These are phyloP conservation scores for Chlamydomonas sphaeroides DNA, from an alignment of 139 green algal genomes.

Conservation along the genomic window DNA sequence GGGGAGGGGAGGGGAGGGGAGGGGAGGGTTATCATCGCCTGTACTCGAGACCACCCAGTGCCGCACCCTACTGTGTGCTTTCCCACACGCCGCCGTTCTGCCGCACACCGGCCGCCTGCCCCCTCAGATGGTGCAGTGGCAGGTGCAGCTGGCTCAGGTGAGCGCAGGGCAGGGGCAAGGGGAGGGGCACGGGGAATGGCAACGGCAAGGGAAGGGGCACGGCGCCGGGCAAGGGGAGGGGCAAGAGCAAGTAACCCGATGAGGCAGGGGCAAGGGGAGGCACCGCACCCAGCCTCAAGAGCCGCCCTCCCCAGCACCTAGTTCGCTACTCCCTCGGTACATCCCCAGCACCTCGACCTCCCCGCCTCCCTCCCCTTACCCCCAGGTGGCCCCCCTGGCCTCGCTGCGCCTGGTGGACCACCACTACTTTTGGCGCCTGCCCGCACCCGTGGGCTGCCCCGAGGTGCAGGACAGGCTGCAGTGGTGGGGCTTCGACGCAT, in stretches of 20 bases:
- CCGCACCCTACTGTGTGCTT: too few relatives aligned
- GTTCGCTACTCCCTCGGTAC: too few relatives aligned
- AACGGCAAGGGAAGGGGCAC: too few relatives aligned
- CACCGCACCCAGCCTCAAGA: too few relatives aligned
- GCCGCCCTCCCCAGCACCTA: neutral
- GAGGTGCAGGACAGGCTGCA: conserved; percentile 44
- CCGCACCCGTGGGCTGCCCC: conserved; percentile 32
- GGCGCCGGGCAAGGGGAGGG: neutral
- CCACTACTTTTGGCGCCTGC: conserved; percentile 47
- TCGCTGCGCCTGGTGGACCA: conserved; percentile 27
- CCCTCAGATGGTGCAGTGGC: conserved; percentile 42
- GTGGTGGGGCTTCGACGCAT: conserved; percentile 44
- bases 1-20: neutral
- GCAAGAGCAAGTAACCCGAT: neutral
- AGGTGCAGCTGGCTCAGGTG: conserved; percentile 38
- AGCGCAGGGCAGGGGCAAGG: neutral
- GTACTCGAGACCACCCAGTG: too few relatives aligned
- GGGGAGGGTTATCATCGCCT: neutral
- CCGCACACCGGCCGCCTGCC: conserved; percentile 22
- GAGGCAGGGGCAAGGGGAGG: too few relatives aligned
- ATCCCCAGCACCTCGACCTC: neutral
- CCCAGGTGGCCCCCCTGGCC: conserved; percentile 5
- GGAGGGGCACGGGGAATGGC: neutral
- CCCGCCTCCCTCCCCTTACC: neutral
- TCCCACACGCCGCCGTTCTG: too few relatives aligned